Evolutionary conservation across 2,329 filamentous ascomycete species (phyloP), one percentile per base, ranked within the genome.

Genomic region (Cladosporium austrohemisphaericum): DNA sequence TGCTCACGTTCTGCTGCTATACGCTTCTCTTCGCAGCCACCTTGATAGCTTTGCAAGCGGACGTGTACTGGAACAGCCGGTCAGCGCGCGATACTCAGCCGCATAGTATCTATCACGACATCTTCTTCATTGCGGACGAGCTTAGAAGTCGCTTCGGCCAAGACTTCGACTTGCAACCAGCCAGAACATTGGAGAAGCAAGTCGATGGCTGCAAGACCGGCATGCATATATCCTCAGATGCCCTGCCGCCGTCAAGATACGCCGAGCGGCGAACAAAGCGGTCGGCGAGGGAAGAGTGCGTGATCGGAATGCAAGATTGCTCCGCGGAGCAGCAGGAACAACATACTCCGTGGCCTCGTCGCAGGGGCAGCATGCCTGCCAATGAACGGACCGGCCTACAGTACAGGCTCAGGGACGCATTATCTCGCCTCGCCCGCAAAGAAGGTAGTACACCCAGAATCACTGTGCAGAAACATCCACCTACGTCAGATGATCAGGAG

Each of bases 61-160:
- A 46, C 16, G 32, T 46, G 5, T 46, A 46, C 16, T 46, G 43
- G 43, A 46, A 46, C 32, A 37, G 32, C 23, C 19, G 16, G 3
- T 11, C 3, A 14, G 23, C 26, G 10, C 37, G 37, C 23, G 3
- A 6, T 10, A 16, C 19, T 14, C 43, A 29, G 11, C 10, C 22
- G n/a, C 33, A 46, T 25, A 22, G 16, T 2, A 20, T 46, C 14
- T 46, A 37, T 23, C 9, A 14, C 14, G 41, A 44, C 36, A 23
- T 29, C n/a, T 18, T 48, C 19, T 38, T 18, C 25, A 26, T 36
- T 19, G 41, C 48, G 8, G 11, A 25, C 13, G 47, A 41, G 4
- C 37, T 41, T 8, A 41, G 18, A 19, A 8, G 5, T 25, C 9
- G 4, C 16, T 41, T 41, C 10, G 23, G 37, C 4, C 14, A n/a